Evolutionary conservation across 1,139 yeast species (phyloP), one percentile per base, ranked within the genome.

Genomic region (Blastobotrys arbuscula): DNA sequence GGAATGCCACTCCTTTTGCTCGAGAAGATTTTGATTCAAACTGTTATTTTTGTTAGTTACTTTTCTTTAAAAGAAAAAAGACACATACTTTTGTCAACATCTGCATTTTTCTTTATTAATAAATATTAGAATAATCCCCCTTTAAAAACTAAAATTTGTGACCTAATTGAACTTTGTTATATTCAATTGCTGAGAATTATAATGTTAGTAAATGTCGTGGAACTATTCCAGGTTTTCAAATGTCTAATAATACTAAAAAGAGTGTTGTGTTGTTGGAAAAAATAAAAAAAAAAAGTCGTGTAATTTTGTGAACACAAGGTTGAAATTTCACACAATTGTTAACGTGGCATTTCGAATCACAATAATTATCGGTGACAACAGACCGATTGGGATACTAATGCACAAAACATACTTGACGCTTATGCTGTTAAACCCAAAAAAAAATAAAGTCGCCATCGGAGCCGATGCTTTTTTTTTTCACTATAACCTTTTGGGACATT

Each of bases 1-100:
- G 99, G 71, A 94, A 92, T 50, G 98, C 97, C 63, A 94, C 89
- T 56, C 97, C 97, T 72, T 94, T 94, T 48, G 97, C 97, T 77
- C 98, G 78, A 49, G 97, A 88, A 59, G 97, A 90, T 78, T 94
- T 94, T 63, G 97, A 89, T 74, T 94, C 98, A 71, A 94, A 94
- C 83, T 86, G 53, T 31, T 38, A 45, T 39, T 41, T 23, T 36
- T 36, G 33, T 42, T 42, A 35, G 38, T 26, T 18, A 10, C 16
- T 23, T 7, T 34, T 24, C 42, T 7, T 30, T 16, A 12, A 9
- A 28, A 24, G 59, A n/a, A n/a, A n/a, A n/a, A n/a, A n/a, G n/a
- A n/a, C n/a, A n/a, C 79, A 46, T 71, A 76, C 81, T 73, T 81
- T 89, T 50, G 96, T 89, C 67, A 89, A 79, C 96, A 89, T 85